Evolutionary conservation across 1,284 basidiomycete genomes (phyloP).

Genomic region (Afroboletus lepidellus): DNA sequence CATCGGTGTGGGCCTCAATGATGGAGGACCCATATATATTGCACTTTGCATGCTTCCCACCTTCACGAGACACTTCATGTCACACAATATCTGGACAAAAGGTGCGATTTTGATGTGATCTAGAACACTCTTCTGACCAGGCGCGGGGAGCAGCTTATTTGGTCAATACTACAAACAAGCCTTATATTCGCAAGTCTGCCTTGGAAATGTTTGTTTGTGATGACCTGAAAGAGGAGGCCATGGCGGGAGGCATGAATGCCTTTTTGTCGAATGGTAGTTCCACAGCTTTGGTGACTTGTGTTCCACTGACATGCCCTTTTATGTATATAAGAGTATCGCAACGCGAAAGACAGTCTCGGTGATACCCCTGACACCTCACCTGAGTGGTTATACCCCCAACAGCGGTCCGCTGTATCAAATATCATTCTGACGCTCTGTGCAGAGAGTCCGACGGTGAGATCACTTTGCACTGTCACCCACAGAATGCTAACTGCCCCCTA

Average conservation of each 20-base stretch:
- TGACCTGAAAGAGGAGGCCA: slow-evolving; percentile 33
- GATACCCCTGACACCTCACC: slow-evolving; percentile 25
- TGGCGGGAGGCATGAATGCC: slow-evolving; percentile 30
- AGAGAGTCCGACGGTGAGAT: slow-evolving; percentile 34
- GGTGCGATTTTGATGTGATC: slow-evolving; percentile 9
- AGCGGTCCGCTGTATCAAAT: slow-evolving; percentile 11
- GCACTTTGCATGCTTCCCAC: slow-evolving; percentile 20
- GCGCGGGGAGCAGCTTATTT: slow-evolving; percentile 18
- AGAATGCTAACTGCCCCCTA: slow-evolving; percentile 6
- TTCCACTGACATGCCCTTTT: not conserved
- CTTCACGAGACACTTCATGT: not conserved
- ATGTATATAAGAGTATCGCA: slow-evolving; percentile 32
- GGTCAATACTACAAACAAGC: slow-evolving; percentile 13
- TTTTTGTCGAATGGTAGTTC: slow-evolving; percentile 33
- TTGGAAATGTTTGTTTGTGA: slow-evolving; percentile 24
- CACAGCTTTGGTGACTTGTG: not conserved
- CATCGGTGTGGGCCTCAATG: slow-evolving; percentile 33
- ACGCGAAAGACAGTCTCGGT: slow-evolving; percentile 28
- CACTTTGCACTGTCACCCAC: not conserved
- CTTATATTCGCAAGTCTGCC: slow-evolving; percentile 29
- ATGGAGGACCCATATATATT: slow-evolving; percentile 23
- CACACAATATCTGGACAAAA: slow-evolving; percentile 20
- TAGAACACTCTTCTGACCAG: not conserved
- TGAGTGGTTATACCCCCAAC: slow-evolving; percentile 19
- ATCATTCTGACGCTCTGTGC: slow-evolving; percentile 22